Evolutionary conservation across 108 stramenopile genomes (phyloP).

Genomic region (Nannochloropsis salina): DNA sequence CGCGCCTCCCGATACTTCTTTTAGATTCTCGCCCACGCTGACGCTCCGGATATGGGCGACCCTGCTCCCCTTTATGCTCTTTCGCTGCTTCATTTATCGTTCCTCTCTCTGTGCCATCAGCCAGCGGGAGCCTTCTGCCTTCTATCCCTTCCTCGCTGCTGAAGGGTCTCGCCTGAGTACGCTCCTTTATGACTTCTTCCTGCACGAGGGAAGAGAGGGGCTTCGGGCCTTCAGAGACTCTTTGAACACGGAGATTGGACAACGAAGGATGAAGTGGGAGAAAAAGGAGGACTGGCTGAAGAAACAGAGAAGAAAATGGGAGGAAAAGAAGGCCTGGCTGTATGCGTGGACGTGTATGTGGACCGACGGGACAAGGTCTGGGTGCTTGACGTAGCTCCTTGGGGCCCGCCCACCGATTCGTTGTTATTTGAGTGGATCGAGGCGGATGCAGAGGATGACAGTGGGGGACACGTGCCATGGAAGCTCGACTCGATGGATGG

Average conservation of each 20-base stretch:
- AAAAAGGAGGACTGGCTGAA: neutral
- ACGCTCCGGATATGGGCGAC: neutral
- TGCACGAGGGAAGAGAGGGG: too few species aligned
- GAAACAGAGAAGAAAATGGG: neutral
- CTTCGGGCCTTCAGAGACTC: too few species aligned
- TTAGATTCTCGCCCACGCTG: neutral
- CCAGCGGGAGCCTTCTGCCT: neutral
- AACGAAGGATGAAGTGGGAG: neutral
- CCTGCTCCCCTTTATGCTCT: neutral
- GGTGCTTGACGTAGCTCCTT: neutral
- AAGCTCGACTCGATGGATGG: too few species aligned
- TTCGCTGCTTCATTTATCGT: neutral
- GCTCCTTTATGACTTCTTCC: neutral
- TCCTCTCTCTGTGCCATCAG: neutral
- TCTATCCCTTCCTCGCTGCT: neutral
- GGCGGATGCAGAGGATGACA: too few species aligned
- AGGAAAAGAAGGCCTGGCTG: neutral
- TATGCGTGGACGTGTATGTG: slow-evolving; percentile 3
- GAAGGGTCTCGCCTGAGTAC: neutral
- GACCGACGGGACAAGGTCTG: neutral
- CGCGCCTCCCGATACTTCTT: neutral
- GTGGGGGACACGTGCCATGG: too few species aligned
- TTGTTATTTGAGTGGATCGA: neutral
- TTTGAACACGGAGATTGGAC: neutral
- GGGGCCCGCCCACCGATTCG: neutral